phyloP scores from a whole-genome alignment of 805 yeast species.

The Metschnikowia chrysomelidarum region DNA sequence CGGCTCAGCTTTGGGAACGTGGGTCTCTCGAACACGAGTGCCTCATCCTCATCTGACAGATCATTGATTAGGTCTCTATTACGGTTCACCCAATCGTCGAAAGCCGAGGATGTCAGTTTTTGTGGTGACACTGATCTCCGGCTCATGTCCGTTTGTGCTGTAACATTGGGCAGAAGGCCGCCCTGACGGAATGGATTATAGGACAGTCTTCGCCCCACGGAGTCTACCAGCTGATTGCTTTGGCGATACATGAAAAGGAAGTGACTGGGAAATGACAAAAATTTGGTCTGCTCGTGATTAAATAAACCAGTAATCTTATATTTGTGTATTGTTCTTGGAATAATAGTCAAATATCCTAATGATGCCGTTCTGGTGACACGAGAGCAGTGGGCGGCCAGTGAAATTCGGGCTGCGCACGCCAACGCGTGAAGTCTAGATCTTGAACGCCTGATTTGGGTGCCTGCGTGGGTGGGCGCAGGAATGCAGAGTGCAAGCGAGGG shows the following conservation, averaged over 20 bases:
- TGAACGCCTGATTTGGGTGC: too few relatives aligned
- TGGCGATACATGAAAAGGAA: conserved; percentile 36
- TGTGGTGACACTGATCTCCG: conserved; percentile 8
- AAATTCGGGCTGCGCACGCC: conserved; percentile 11
- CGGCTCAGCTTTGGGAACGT: conserved; percentile 29
- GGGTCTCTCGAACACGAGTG: conserved; percentile 23
- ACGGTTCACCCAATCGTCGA: conserved; percentile 58
- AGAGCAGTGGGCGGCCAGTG: conserved; percentile 3
- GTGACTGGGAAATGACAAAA: neutral
- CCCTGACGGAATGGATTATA: conserved; percentile 65
- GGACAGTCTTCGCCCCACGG: conserved; percentile 49
- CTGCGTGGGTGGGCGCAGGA: too few relatives aligned
- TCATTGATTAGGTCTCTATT: conserved; percentile 40
- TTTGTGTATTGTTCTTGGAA: too few relatives aligned
- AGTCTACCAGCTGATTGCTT: conserved; percentile 33
- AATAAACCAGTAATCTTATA: neutral
- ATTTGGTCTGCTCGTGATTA: neutral
- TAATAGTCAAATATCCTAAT: too few relatives aligned
- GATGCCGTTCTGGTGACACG: too few relatives aligned
- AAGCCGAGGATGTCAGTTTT: conserved; percentile 24
- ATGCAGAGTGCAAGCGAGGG: too few relatives aligned
- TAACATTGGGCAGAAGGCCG: conserved; percentile 22
- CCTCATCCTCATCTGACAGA: conserved; percentile 44
- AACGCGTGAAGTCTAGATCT: conserved; percentile 9
- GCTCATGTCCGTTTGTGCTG: conserved; percentile 7